phyloP scores from a whole-genome alignment of 345 rosid genomes.

The Brassica cretica region DNA sequence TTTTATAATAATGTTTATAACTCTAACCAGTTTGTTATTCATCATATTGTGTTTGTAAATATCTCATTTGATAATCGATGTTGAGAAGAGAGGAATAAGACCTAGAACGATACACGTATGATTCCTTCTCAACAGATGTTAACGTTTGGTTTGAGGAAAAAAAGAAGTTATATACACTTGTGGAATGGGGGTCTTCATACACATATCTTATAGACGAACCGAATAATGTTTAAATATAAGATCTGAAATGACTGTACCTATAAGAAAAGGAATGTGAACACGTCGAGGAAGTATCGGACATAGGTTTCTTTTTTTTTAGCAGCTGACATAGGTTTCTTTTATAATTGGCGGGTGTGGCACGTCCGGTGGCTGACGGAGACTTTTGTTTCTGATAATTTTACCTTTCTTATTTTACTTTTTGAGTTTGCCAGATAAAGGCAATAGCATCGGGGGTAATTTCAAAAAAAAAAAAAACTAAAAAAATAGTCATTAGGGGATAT shows the following conservation, averaged over 20 bases:
- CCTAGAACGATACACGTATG: constrained; percentile 21
- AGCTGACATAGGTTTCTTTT: constrained; percentile 7
- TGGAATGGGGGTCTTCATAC: constrained; percentile 25
- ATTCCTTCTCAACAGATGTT: too few species aligned
- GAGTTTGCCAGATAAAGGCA: too few species aligned
- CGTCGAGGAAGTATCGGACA: constrained; percentile 39
- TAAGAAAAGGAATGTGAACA: constrained; percentile 31
- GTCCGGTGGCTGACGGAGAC: too few species aligned
- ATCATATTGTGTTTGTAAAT: neutral
- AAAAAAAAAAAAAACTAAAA: too few species aligned
- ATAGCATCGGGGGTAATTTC: too few species aligned
- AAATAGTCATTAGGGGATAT: too few species aligned
- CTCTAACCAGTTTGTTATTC: neutral
- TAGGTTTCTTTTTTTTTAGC: neutral
- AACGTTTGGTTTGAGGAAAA: too few species aligned
- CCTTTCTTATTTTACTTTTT: too few species aligned
- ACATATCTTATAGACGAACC: neutral
- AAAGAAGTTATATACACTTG: constrained; percentile 7
- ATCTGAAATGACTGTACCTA: constrained; percentile 23
- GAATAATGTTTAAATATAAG: neutral
- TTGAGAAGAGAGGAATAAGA: neutral
- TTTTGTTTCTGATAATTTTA: too few species aligned
- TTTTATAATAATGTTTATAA: too few species aligned
- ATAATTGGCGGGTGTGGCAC: neutral
- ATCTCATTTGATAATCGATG: neutral